phyloP scores from a whole-genome alignment of 768 basidiomycete genomes.

The Asterophora parasitica region DNA sequence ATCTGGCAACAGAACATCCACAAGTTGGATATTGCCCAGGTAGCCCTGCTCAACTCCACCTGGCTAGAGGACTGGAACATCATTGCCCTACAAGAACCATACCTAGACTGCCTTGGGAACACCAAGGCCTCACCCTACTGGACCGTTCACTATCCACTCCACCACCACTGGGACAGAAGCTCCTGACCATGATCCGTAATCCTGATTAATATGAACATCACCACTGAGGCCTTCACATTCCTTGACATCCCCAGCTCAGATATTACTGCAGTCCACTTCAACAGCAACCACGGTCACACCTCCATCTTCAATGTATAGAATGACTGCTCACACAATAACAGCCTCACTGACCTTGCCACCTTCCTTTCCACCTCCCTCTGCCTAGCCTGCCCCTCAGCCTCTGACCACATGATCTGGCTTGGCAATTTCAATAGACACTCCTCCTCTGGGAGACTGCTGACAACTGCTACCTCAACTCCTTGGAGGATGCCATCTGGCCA shows the following conservation, averaged over 20 bases:
- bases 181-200: background rate
- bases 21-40: background rate
- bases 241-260: background rate
- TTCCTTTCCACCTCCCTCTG: background rate
- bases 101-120: constrained; percentile 17
- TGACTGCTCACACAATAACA: constrained; percentile 1
- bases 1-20: no score
- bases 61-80: constrained; percentile 20
- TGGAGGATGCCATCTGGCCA: background rate
- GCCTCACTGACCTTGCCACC: background rate
- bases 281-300: background rate
- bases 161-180: background rate
- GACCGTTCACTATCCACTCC: constrained; percentile 2
- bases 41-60: constrained; percentile 11
- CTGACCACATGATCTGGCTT: background rate
- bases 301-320: background rate
- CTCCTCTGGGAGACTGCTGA: constrained; percentile 1
- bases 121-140: constrained; percentile 10
- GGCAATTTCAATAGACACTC: background rate
- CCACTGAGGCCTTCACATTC: background rate
- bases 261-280: background rate
- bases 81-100: constrained; percentile 27
- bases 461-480: constrained; percentile 5
- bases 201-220: background rate
- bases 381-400: background rate